Evolutionary conservation across 163 green algal genomes (phyloP), one percentile per base, ranked within the genome.

Genomic region (Chlamydomonas reinhardtii): DNA sequence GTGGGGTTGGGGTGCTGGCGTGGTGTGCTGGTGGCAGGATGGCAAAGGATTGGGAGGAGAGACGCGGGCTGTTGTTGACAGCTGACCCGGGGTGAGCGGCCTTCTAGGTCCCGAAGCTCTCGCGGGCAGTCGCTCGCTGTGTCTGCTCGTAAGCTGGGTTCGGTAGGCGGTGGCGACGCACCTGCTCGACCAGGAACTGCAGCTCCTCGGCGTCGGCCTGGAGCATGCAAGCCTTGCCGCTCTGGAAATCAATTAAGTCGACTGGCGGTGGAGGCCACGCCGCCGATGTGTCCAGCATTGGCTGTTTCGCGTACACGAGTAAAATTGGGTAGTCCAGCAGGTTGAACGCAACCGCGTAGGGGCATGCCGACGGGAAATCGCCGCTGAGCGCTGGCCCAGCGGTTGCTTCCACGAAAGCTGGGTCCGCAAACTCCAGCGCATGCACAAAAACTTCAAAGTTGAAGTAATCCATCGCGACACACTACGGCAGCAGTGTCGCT

Each of bases 251-350:
- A 29, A 89, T 35, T 37, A 76, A 83, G 39, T 80, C 72, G 1
- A 56, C 48, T 19, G 48, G 48, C 14, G 48, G 6, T 20, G 48
- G 48, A 56, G 48, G 48, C 48, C 48, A 56, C 14, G 48, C 48
- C 48, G 9, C 9, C 48, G 14, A 19, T 17, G 80, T 80, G 12
- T 73, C 80, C 66, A 86, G 43, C 25, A 71, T 59, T 12, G 70
- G 70, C 32, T 86, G 70, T 37, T 83, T 89, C 0, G 79, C 35
- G 37, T 90, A 87, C 0, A 84, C 66, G 6, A 90, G 61, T 19
- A 90, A 71, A 32, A 90, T 68, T 2, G 86, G 86, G 35, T 90
- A 90, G n/a, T 90, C 86, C 6, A 90, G 73, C 54, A 90, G 87
- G 14, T 82, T 81, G 65, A 90, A 90, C 0, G 79, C 78, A 32